These are phyloP conservation scores for Thraustochytrium striatum DNA, from an alignment of 352 stramenopile species.

Conservation along the genomic window DNA sequence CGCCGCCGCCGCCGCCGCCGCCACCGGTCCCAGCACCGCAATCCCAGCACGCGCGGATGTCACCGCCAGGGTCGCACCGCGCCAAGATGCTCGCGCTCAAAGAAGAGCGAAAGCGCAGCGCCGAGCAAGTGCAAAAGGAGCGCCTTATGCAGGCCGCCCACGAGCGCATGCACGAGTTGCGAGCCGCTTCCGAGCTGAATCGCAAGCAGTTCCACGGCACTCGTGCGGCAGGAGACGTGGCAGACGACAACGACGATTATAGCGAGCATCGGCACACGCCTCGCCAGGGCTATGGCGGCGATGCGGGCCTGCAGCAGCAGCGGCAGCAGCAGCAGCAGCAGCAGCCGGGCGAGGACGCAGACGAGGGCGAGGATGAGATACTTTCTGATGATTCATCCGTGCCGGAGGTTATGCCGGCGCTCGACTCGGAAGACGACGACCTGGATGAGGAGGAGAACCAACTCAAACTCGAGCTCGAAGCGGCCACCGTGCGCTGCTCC, in stretches of 20 bases:
- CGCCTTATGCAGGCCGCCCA: not conserved
- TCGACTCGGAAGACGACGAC: slow-evolving; percentile 41
- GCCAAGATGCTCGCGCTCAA: not conserved
- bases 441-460: slow-evolving; percentile 11
- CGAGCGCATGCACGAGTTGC: slow-evolving; percentile 24
- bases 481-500: slow-evolving; percentile 10
- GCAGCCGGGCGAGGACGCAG: not conserved
- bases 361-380: not conserved
- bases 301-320: not conserved
- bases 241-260: too few species aligned
- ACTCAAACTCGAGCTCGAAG: slow-evolving; percentile 16
- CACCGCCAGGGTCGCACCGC: not conserved
- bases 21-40: not conserved
- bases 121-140: not conserved
- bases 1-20: not conserved
- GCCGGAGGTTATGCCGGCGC: not conserved
- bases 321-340: not conserved
- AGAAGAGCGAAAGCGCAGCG: not conserved
- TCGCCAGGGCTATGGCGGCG: not conserved
- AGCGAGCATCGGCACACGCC: too few species aligned
- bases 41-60: not conserved
- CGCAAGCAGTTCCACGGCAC: not conserved
- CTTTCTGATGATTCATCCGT: not conserved
- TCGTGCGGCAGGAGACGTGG: not conserved
- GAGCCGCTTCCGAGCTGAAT: not conserved